Percentiles rank a stretch among this genome's conserved stretches.
phyloP scores from a whole-genome alignment of 345 rosid genomes.

The Sonneratia alba region DNA sequence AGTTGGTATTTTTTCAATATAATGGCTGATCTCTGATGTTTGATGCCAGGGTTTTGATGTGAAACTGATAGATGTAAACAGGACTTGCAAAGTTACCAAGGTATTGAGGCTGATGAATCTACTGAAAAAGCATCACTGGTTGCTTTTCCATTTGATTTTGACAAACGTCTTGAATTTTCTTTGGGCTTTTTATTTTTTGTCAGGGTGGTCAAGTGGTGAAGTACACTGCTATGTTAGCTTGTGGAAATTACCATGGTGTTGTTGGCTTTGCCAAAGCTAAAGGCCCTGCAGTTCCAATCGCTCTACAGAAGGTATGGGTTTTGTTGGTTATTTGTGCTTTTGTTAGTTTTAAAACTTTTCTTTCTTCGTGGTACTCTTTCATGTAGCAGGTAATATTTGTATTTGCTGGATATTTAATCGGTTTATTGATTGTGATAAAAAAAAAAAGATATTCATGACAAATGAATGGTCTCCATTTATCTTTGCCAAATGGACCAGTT shows the following conservation, averaged over 20 bases:
- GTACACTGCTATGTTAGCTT: constrained; percentile 75
- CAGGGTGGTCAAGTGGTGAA: constrained; percentile 75
- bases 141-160: neutral
- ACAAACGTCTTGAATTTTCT: neutral
- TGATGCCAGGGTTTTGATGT: constrained; percentile 82
- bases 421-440: neutral
- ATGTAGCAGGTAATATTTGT: neutral
- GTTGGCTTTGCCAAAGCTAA: constrained; percentile 89
- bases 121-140: neutral
- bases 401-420: neutral
- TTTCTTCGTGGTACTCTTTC: neutral
- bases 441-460: neutral
- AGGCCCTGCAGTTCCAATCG: constrained; percentile 65
- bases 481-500: neutral
- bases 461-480: neutral
- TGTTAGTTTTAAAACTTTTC: neutral
- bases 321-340: neutral
- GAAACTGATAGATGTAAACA: constrained; percentile 70
- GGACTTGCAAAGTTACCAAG: constrained; percentile 92
- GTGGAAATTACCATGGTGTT: constrained; percentile 88
- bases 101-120: constrained; percentile 22
- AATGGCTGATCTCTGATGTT: neutral
- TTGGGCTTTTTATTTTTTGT: constrained; percentile 10
- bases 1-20: neutral
- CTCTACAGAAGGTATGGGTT: constrained; percentile 67